Evolutionary conservation across 1,139 yeast genomes (phyloP).

Genomic region (Blastobotrys petasosporus): DNA sequence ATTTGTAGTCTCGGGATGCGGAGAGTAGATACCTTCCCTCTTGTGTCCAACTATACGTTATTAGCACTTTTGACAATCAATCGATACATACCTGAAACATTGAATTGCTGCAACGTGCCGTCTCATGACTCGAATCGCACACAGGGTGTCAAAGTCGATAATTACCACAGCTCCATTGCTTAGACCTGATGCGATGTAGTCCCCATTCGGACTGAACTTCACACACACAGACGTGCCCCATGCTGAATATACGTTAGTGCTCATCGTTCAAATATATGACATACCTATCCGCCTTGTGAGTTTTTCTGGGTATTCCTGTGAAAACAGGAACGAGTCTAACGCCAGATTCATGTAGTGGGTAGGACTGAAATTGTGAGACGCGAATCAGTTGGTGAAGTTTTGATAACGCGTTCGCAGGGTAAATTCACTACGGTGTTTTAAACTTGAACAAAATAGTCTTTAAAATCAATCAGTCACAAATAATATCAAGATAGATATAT

Average conservation of each 20-base stretch:
- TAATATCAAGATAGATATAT: no score
- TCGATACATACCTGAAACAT: conserved; percentile 40
- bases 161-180: conserved; percentile 73
- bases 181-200: conserved; percentile 82
- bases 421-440: neutral
- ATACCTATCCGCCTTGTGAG: conserved; percentile 37
- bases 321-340: conserved; percentile 89
- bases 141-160: conserved; percentile 67
- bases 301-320: conserved; percentile 88
- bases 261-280: neutral
- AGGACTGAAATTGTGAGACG: neutral
- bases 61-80: neutral
- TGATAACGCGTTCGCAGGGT: no score
- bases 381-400: no score
- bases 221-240: conserved; percentile 69
- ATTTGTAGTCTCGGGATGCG: conserved; percentile 81
- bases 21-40: conserved; percentile 68
- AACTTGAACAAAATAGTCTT: neutral
- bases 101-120: conserved; percentile 74
- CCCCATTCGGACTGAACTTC: conserved; percentile 71
- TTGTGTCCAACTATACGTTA: conserved; percentile 53
- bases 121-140: conserved; percentile 47
- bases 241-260: conserved; percentile 1
- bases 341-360: conserved; percentile 59
- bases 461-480: no score